Evolutionary conservation across 1,284 basidiomycete genomes (phyloP).

Genomic region (Pseudomicrostroma phylloplanum): DNA sequence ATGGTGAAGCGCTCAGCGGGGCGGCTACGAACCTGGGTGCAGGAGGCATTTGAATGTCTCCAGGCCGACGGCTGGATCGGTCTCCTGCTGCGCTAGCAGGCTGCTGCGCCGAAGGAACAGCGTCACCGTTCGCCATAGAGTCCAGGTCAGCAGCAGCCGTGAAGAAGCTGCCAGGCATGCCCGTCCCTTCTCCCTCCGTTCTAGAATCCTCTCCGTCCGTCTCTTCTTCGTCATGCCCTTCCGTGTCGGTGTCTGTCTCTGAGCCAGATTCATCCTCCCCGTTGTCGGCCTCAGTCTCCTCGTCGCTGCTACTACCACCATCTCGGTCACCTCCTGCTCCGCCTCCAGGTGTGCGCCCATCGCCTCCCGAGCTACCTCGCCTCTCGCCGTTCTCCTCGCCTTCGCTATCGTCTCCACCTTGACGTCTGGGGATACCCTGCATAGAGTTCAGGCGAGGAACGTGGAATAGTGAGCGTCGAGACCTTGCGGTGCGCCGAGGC

Average conservation of each 20-base stretch:
- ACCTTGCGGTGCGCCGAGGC: constrained; percentile 6
- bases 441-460: constrained; percentile 39
- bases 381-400: constrained; percentile 1
- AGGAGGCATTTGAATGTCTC: constrained; percentile 32
- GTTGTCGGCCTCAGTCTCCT: constrained; percentile 1
- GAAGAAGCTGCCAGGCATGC: constrained; percentile 9
- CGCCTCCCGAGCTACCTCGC: neutral
- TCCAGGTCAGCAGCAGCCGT: constrained; percentile 13
- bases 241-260: constrained; percentile 23
- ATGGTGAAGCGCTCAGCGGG: constrained; percentile 6
- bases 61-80: constrained; percentile 15
- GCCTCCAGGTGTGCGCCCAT: neutral
- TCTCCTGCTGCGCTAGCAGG: constrained; percentile 14
- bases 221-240: constrained; percentile 24
- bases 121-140: constrained; percentile 5
- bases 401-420: constrained; percentile 7
- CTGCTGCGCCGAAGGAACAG: too few relatives aligned
- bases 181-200: too few relatives aligned
- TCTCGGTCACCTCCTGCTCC: neutral
- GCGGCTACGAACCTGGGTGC: constrained; percentile 25
- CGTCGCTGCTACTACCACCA: constrained; percentile 7
- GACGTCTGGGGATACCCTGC: constrained; percentile 17
- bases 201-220: constrained; percentile 8
- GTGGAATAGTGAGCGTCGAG: constrained; percentile 27
- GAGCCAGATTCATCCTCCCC: constrained; percentile 20